These are phyloP conservation scores for Coprinellus micaceus DNA, from an alignment of 768 basidiomycete species.

Conservation along the genomic window DNA sequence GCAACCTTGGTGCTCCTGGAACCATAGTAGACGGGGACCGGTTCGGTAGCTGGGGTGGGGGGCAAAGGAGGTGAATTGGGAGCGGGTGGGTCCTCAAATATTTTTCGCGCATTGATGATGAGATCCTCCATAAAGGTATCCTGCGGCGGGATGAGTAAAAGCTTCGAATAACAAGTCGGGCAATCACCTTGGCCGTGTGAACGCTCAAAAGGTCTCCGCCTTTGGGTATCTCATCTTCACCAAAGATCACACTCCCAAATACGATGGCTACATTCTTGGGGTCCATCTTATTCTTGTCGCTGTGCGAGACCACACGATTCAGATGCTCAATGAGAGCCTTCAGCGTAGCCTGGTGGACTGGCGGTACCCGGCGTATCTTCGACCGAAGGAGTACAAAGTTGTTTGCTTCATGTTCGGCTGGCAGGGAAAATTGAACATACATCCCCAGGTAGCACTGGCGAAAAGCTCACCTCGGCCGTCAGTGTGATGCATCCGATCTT, in stretches of 20 bases:
- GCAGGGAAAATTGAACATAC: slow-evolving; percentile 3
- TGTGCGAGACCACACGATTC: slow-evolving; percentile 58
- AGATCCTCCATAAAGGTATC: slow-evolving; percentile 79
- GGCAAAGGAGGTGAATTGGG: slow-evolving; percentile 67
- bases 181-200: slow-evolving; percentile 65
- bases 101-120: slow-evolving; percentile 60
- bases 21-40: slow-evolving; percentile 58
- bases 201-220: slow-evolving; percentile 72
- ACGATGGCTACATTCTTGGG: slow-evolving; percentile 88
- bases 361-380: slow-evolving; percentile 79
- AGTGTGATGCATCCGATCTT: slow-evolving; percentile 78
- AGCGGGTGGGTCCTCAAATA: slow-evolving; percentile 59
- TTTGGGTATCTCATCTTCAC: slow-evolving; percentile 86
- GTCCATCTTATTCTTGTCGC: slow-evolving; percentile 90
- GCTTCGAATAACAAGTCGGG: background rate
- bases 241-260: slow-evolving; percentile 85
- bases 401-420: slow-evolving; percentile 69
- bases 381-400: slow-evolving; percentile 77
- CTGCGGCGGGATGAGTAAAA: slow-evolving; percentile 14
- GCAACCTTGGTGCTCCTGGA: slow-evolving; percentile 67
- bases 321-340: slow-evolving; percentile 82
- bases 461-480: slow-evolving; percentile 61
- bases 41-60: slow-evolving; percentile 65
- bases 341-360: slow-evolving; percentile 82
- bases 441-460: background rate